A percentile compares a stretch with the other conserved stretches of the same genome.
Conservation (phyloP, 192 early-diverging fungal genomes). For the Coemansia sp. region DNA sequence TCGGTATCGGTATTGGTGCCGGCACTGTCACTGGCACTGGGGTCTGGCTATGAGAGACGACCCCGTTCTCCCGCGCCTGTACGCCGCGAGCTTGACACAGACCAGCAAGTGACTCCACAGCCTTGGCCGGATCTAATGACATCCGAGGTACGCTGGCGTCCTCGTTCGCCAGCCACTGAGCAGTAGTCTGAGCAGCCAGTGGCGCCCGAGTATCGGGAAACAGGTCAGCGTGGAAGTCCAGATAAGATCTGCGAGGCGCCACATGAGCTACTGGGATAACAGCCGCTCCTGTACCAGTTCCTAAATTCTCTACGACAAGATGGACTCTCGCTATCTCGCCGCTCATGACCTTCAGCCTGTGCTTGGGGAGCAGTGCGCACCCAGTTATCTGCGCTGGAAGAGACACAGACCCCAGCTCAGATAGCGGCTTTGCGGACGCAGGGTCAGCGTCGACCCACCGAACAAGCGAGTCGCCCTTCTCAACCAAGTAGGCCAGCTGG, state of each 20-base stretch:
- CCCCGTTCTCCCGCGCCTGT: not conserved
- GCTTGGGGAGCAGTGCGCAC: slow-evolving; percentile 74
- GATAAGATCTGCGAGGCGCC: slow-evolving; percentile 70
- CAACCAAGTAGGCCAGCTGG: slow-evolving; percentile 70
- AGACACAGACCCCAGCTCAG: slow-evolving; percentile 38
- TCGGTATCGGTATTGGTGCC: too few species aligned
- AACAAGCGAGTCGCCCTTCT: slow-evolving; percentile 70
- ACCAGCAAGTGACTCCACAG: slow-evolving; percentile 16
- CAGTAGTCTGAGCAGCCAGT: slow-evolving; percentile 57
- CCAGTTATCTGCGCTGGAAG: slow-evolving; percentile 50
- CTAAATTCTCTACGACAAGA: slow-evolving; percentile 21
- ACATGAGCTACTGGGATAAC: slow-evolving; percentile 72
- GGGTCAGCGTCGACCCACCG: slow-evolving; percentile 69
- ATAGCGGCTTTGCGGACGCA: slow-evolving; percentile 25
- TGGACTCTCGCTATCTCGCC: slow-evolving; percentile 71
- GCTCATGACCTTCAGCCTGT: slow-evolving; percentile 68
- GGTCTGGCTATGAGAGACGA: not conserved
- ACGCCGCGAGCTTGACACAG: slow-evolving; percentile 13
- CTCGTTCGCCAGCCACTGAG: slow-evolving; percentile 65
- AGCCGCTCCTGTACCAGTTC: slow-evolving; percentile 57
- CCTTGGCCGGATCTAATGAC: slow-evolving; percentile 35
- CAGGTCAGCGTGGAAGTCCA: slow-evolving; percentile 85
- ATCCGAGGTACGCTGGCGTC: slow-evolving; percentile 31
- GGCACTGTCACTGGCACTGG: not conserved
- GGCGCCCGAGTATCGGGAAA: slow-evolving; percentile 81